These are phyloP conservation scores for Talaromyces liani DNA, from an alignment of 495 filamentous ascomycete genomes.

Conservation along the genomic window DNA sequence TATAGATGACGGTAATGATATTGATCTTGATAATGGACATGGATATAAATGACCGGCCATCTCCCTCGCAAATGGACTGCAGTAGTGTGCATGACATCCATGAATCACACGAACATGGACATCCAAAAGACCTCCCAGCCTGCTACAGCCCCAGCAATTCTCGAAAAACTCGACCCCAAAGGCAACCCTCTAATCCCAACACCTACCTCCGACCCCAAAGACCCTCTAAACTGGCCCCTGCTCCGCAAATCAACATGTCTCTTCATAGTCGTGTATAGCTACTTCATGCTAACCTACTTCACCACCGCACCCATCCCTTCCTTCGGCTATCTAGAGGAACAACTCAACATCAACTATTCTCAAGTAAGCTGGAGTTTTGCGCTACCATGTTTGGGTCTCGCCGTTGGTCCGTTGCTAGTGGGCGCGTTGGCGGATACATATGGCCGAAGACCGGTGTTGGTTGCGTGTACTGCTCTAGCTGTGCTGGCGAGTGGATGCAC, in stretches of 20 bases:
- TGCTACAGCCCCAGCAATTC: not conserved
- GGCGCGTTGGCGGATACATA: slow-evolving; percentile 4
- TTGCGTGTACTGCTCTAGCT: not conserved
- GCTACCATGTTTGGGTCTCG: not conserved
- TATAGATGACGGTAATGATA: not conserved
- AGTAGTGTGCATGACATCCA: not conserved
- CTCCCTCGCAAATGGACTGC: not conserved
- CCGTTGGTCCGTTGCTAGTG: not conserved
- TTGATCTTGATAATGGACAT: not conserved
- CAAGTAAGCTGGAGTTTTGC: slow-evolving; percentile 5
- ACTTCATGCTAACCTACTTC: slow-evolving; percentile 4
- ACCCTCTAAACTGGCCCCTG: slow-evolving; percentile 7
- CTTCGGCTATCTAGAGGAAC: slow-evolving; percentile 4
- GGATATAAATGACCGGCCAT: not conserved
- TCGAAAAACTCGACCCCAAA: not conserved
- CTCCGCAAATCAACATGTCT: slow-evolving; percentile 6
- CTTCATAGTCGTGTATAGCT: slow-evolving; percentile 3
- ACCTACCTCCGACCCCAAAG: not conserved
- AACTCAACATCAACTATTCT: slow-evolving; percentile 4
- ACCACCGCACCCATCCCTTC: slow-evolving; percentile 1
- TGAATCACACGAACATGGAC: not conserved
- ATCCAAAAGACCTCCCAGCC: not conserved
- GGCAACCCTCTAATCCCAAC: not conserved
- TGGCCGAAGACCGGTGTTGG: not conserved
- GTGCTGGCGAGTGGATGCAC: slow-evolving; percentile 3